Evolutionary conservation across 768 basidiomycete species (phyloP).

Genomic region (Hygrocybe punicea): DNA sequence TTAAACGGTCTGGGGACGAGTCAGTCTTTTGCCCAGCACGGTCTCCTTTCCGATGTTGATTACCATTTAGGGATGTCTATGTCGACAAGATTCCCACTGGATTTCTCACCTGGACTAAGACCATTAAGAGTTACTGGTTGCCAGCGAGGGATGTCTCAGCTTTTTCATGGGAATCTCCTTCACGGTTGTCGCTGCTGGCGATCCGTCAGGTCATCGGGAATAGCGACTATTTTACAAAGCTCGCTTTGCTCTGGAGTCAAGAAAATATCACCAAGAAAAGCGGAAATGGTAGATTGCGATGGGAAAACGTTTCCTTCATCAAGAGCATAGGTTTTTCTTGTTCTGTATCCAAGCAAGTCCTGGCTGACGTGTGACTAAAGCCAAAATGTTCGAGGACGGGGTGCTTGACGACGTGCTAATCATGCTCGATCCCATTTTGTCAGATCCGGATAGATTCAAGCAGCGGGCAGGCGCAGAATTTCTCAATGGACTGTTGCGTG

Average conservation of each 20-base stretch:
- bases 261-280: slow-evolving; percentile 66
- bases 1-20: slow-evolving; percentile 39
- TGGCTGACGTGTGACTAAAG: slow-evolving; percentile 34
- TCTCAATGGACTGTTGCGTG: slow-evolving; percentile 70
- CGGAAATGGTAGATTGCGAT: slow-evolving; percentile 53
- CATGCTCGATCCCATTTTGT: slow-evolving; percentile 58
- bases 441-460: slow-evolving; percentile 74
- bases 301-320: slow-evolving; percentile 43
- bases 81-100: slow-evolving; percentile 76
- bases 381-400: slow-evolving; percentile 59
- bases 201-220: slow-evolving; percentile 47
- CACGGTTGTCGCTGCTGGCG: slow-evolving; percentile 48
- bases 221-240: slow-evolving; percentile 56
- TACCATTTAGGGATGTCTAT: slow-evolving; percentile 43
- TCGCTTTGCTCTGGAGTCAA: slow-evolving; percentile 72
- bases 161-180: slow-evolving; percentile 54
- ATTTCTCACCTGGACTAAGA: slow-evolving; percentile 69
- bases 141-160: slow-evolving; percentile 37
- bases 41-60: slow-evolving; percentile 7
- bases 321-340: slow-evolving; percentile 37
- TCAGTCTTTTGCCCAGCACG: slow-evolving; percentile 20
- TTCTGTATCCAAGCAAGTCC: not conserved
- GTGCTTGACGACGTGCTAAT: slow-evolving; percentile 51
- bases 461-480: slow-evolving; percentile 72
- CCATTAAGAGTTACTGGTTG: slow-evolving; percentile 55